These are phyloP conservation scores for Cystobasidium ongulense DNA, from an alignment of 768 basidiomycete species.

Conservation along the genomic window DNA sequence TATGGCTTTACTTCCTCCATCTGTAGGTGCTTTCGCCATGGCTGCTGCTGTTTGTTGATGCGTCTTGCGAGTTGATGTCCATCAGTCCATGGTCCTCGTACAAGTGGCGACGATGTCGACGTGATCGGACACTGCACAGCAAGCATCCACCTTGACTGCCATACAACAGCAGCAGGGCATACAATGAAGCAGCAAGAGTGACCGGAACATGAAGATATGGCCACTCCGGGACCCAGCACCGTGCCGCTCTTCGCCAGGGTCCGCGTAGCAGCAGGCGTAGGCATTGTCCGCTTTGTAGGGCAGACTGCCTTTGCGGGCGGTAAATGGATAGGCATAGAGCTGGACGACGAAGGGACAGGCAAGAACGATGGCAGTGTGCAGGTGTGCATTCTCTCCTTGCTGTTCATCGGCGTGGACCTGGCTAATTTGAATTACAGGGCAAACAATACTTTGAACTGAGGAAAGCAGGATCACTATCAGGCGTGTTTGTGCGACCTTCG, in stretches of 20 bases:
- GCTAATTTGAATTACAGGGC: slow-evolving; percentile 7
- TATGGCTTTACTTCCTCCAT: slow-evolving; percentile 31
- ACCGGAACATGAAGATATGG: not conserved
- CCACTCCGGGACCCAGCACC: not conserved
- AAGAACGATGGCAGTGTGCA: slow-evolving; percentile 93
- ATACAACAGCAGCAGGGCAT: slow-evolving; percentile 1
- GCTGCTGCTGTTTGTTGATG: too few relatives aligned
- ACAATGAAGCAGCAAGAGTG: not conserved
- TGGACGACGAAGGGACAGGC: slow-evolving; percentile 63
- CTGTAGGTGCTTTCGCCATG: slow-evolving; percentile 10
- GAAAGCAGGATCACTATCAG: slow-evolving; percentile 21
- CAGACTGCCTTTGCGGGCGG: slow-evolving; percentile 73
- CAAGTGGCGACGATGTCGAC: not conserved
- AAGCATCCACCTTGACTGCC: not conserved
- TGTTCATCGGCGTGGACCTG: not conserved
- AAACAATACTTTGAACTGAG: slow-evolving; percentile 7
- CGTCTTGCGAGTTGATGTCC: not conserved
- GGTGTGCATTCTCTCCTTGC: slow-evolving; percentile 46
- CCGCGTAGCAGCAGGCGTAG: slow-evolving; percentile 67
- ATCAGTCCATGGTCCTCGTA: not conserved
- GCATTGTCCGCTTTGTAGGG: slow-evolving; percentile 77
- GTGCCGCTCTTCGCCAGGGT: slow-evolving; percentile 51
- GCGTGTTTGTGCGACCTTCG: slow-evolving; percentile 30
- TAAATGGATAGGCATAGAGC: slow-evolving; percentile 88
- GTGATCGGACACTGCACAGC: not conserved